These are phyloP conservation scores for Leccinum huronense DNA, from an alignment of 1,284 basidiomycete species.

Conservation along the genomic window DNA sequence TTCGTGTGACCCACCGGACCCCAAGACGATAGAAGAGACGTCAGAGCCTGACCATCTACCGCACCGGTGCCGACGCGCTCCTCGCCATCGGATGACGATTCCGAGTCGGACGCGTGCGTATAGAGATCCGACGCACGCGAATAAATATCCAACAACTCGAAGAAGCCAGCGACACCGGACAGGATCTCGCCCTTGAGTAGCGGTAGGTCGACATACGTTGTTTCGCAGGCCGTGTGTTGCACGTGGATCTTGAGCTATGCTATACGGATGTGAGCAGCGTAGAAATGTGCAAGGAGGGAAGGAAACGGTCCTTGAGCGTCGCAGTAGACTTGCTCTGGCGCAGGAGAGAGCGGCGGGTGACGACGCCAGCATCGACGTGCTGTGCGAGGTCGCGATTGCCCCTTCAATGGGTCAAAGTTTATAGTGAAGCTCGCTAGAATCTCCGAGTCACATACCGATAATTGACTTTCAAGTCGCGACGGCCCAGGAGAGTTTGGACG, in stretches of 20 bases:
- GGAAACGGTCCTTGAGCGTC: conserved; percentile 56
- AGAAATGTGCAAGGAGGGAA: neutral
- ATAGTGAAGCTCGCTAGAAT: too few species aligned
- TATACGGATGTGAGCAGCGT: neutral
- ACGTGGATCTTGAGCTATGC: conserved; percentile 60
- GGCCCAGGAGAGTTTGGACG: too few species aligned
- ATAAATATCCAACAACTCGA: conserved; percentile 54
- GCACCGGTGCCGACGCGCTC: conserved; percentile 30
- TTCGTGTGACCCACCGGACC: conserved; percentile 9
- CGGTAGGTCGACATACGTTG: conserved; percentile 61
- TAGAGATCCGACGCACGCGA: too few species aligned
- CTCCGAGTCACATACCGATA: too few species aligned
- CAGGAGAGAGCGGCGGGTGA: conserved; percentile 75
- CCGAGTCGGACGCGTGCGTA: conserved; percentile 29
- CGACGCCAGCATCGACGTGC: conserved; percentile 55
- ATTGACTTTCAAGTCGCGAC: too few species aligned
- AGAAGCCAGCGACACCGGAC: conserved; percentile 59
- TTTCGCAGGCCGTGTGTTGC: conserved; percentile 56
- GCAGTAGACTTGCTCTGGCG: conserved; percentile 82
- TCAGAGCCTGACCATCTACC: conserved; percentile 27
- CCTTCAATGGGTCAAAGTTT: too few species aligned
- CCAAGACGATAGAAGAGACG: conserved; percentile 26
- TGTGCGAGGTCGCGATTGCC: too few species aligned
- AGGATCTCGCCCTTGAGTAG: conserved; percentile 70
- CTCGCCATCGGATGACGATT: conserved; percentile 27